These are phyloP conservation scores for Quercus dentata DNA, from an alignment of 306 rosid genomes.

Conservation along the genomic window DNA sequence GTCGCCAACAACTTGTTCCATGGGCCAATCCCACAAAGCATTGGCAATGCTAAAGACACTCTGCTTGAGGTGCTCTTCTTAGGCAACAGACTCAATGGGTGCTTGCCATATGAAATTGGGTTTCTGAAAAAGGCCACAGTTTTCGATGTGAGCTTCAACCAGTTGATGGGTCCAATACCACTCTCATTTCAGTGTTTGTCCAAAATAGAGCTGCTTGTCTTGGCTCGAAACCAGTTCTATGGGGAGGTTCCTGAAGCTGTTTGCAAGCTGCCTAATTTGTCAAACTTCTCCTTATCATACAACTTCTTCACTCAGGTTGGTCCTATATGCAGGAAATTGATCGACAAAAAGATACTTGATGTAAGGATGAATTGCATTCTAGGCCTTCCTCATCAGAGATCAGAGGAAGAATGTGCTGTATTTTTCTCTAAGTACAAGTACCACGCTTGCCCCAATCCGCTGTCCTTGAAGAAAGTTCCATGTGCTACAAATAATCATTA, in stretches of 20 bases:
- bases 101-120: constrained; percentile 30
- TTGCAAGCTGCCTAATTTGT: constrained; percentile 42
- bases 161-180: constrained; percentile 83
- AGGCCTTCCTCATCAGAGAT: constrained; percentile 41
- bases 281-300: constrained; percentile 27
- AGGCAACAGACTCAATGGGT: too few relatives aligned
- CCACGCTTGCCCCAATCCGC: constrained; percentile 22
- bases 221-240: constrained; percentile 10
- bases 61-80: constrained; percentile 69
- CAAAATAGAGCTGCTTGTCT: constrained; percentile 32
- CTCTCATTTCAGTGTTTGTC: constrained; percentile 58
- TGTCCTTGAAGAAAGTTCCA: constrained; percentile 32
- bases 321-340: constrained; percentile 48
- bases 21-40: constrained; percentile 58
- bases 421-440: constrained; percentile 23
- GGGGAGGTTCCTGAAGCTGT: constrained; percentile 60
- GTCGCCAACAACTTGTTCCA: constrained; percentile 56
- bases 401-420: constrained; percentile 17
- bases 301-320: constrained; percentile 67
- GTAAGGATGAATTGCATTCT: constrained; percentile 52
- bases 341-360: constrained; percentile 32
- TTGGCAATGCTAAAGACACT: constrained; percentile 37
- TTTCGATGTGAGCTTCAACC: constrained; percentile 62
- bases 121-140: constrained; percentile 32
- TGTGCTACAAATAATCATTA: constrained; percentile 22